phyloP scores from a whole-genome alignment of 1,139 yeast genomes.

The Pichia sp. region DNA sequence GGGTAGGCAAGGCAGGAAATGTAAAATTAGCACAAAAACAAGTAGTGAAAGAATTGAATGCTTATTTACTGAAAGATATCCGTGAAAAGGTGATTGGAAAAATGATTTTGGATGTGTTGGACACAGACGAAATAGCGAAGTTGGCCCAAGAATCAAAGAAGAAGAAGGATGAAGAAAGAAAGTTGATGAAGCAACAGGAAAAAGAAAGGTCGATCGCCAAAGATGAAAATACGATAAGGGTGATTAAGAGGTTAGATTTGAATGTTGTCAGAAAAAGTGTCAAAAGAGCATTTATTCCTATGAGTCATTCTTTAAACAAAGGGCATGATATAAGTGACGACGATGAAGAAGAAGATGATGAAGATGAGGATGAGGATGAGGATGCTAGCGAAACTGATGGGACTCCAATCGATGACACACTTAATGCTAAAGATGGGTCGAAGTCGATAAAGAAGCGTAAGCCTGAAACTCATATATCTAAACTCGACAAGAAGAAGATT shows the following conservation, averaged over 20 bases:
- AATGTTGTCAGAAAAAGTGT: slow-evolving; percentile 14
- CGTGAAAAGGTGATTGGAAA: slow-evolving; percentile 75
- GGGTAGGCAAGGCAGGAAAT: slow-evolving; percentile 25
- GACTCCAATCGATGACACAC: slow-evolving; percentile 40
- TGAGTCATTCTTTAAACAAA: slow-evolving; percentile 68
- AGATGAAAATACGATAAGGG: slow-evolving; percentile 8
- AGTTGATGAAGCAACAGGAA: slow-evolving; percentile 18
- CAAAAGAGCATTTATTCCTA: slow-evolving; percentile 42
- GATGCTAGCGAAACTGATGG: slow-evolving; percentile 24
- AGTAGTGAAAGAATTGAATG: slow-evolving; percentile 60
- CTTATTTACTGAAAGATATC: slow-evolving; percentile 64
- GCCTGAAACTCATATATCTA: background rate
- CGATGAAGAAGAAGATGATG: slow-evolving; percentile 20
- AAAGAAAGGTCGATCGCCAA: background rate
- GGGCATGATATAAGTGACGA: slow-evolving; percentile 30
- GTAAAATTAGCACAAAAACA: slow-evolving; percentile 43
- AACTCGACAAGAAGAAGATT: slow-evolving; percentile 26
- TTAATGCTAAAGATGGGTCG: slow-evolving; percentile 34
- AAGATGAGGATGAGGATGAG: slow-evolving; percentile 26
- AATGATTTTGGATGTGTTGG: slow-evolving; percentile 55
- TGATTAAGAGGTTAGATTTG: slow-evolving; percentile 17
- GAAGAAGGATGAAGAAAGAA: slow-evolving; percentile 34
- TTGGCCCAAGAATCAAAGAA: slow-evolving; percentile 41
- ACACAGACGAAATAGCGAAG: slow-evolving; percentile 56
- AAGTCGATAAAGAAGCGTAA: slow-evolving; percentile 1